Conservation (phyloP, 1,284 basidiomycete genomes). For the Neolentinus lepideus region DNA sequence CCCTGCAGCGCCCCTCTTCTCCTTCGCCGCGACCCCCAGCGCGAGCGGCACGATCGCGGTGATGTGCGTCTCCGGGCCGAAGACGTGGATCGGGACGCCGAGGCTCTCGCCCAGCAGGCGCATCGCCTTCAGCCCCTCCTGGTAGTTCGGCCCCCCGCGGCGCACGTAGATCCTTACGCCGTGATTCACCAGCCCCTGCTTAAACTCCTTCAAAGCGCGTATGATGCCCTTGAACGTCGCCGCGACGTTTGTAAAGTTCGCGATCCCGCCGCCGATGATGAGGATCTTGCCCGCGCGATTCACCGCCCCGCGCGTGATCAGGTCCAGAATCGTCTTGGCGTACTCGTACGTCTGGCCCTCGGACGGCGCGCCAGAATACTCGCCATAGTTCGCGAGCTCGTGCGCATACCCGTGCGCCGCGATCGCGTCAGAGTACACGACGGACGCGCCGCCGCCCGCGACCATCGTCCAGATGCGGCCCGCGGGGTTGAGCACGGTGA, state of each 20-base stretch:
- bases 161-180: slow-evolving; percentile 93
- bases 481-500: slow-evolving; percentile 92
- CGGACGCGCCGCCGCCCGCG: slow-evolving; percentile 79
- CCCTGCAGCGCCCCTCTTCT: slow-evolving; percentile 22
- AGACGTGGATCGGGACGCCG: slow-evolving; percentile 95
- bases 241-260: slow-evolving; percentile 99
- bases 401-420: slow-evolving; percentile 95
- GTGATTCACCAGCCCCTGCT: slow-evolving; percentile 78
- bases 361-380: slow-evolving; percentile 98
- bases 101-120: slow-evolving; percentile 95
- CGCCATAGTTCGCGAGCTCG: slow-evolving; percentile 99
- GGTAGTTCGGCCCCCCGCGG: slow-evolving; percentile 99
- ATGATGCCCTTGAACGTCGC: slow-evolving; percentile 99
- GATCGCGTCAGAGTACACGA: slow-evolving; percentile 93
- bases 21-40: slow-evolving; percentile 65
- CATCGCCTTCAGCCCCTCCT: slow-evolving; percentile 99
- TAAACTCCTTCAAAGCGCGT: slow-evolving; percentile 92
- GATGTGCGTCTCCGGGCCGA: slow-evolving; percentile 97
- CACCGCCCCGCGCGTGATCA: slow-evolving; percentile 89
- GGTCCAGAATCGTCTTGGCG: slow-evolving; percentile 96
- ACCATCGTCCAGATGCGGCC: slow-evolving; percentile 99
- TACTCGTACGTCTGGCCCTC: slow-evolving; percentile 99
- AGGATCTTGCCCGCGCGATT: slow-evolving; percentile 91
- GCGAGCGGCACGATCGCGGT: slow-evolving; percentile 98
- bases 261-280: slow-evolving; percentile 99